Base-by-base conservation (phyloP, 1,284 basidiomycete species). In the Vanrija sp. region DNA sequence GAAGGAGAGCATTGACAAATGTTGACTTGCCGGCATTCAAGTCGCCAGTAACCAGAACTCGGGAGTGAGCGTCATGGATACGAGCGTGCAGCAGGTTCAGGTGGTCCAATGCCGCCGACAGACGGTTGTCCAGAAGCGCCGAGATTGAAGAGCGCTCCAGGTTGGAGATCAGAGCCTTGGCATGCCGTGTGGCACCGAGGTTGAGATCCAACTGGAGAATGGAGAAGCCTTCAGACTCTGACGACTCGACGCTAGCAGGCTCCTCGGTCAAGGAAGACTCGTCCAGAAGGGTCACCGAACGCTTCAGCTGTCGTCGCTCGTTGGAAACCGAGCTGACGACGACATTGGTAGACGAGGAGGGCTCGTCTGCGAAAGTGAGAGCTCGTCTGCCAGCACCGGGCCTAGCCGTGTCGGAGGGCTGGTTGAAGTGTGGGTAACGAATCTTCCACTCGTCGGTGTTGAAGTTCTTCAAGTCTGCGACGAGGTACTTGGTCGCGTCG, bases 21-120 rank as follows among this genome's bases (percentile, higher is more conserved):
- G 96, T 98, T 31, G 93, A 97, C 78, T 99, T 99, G 67, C 96
- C 96, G 27, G 96, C 89, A 72, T 99, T 99, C 56, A 98, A 82
- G 74, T 99, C 96, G 62, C 96, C 96, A n/a, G 96, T 98, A 57
- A 99, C 91, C 58, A 99, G 84, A 43, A 99, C 94, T 71, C 97
- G 93, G 64, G 91, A 95, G 14, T 91, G 89, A 3, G 85, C 92
- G 74, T 98, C 95, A 69, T 88, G 81, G 19, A 98, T 86, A 45
- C 96, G 88, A 53, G 84, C 81, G 47, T 87, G 85, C 57, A 99
- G 85, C 64, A 88, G 88, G 60, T 87, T 83, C 54, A 98, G 84
- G 69, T 98, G 94, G 14, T 81, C 80, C 47, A 89, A 76, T 7
- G 92, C 84, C 22, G 84, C 78, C n/a, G 79, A 78, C 67, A 98